A percentile compares a stretch with the other conserved stretches of the same genome.
Conservation (phyloP, 257 asterid genomes). For the Solanum neorickii region DNA sequence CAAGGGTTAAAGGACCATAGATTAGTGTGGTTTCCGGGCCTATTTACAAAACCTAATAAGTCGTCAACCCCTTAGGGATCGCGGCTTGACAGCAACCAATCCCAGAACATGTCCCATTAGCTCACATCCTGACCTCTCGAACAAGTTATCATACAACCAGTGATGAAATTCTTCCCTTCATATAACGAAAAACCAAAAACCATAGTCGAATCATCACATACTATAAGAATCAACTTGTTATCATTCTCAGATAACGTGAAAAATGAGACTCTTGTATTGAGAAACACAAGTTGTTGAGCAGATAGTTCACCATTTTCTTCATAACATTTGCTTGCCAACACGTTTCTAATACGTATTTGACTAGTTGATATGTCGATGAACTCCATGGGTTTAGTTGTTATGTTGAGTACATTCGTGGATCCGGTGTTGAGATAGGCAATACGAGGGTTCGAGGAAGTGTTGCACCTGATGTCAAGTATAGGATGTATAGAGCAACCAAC, state of each 20-base stretch:
- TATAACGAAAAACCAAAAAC: background rate
- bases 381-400: background rate
- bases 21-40: no score
- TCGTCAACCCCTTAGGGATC: no score
- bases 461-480: slow-evolving; percentile 1
- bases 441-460: background rate
- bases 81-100: no score
- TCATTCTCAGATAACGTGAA: background rate
- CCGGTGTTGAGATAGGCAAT: background rate
- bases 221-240: background rate
- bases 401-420: background rate
- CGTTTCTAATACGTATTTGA: background rate
- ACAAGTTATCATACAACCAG: no score
- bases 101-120: no score
- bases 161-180: background rate
- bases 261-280: background rate
- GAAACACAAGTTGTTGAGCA: background rate
- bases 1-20: no score
- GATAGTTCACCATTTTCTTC: background rate
- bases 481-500: slow-evolving; percentile 1
- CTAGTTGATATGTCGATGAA: background rate
- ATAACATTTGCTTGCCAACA: background rate
- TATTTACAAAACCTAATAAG: no score
- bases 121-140: no score
- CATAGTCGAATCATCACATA: background rate